Conservation (phyloP, 1,284 basidiomycete species). For the Cutaneotrichosporon sp. region DNA sequence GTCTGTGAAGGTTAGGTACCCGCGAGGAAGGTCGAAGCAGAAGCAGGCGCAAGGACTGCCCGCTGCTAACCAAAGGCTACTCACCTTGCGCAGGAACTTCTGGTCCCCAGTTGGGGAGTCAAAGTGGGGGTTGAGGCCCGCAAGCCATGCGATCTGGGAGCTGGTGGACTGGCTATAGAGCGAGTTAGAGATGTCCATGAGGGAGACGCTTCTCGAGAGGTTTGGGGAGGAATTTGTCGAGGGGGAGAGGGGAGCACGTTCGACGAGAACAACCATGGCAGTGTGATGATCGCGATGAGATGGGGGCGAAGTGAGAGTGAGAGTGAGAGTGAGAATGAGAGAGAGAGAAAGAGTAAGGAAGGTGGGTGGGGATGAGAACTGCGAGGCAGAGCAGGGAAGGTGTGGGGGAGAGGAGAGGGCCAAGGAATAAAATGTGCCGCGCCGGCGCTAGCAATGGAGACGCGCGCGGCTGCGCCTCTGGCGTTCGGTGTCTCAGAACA, state of each 20-base stretch:
- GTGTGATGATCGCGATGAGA: not conserved
- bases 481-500: not conserved
- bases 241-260: not conserved
- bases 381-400: slow-evolving; percentile 12
- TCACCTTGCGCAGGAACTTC: slow-evolving; percentile 85
- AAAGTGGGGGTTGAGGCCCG: slow-evolving; percentile 71
- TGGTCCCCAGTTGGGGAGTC: slow-evolving; percentile 68
- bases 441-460: too few species aligned
- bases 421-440: not conserved
- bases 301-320: slow-evolving; percentile 5
- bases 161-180: slow-evolving; percentile 6
- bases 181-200: slow-evolving; percentile 19
- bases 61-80: slow-evolving; percentile 30
- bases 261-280: not conserved
- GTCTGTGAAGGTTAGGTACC: slow-evolving; percentile 65
- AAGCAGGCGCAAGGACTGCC: slow-evolving; percentile 13
- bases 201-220: slow-evolving; percentile 16
- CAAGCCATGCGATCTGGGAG: slow-evolving; percentile 83
- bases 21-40: too few species aligned
- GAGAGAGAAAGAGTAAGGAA: not conserved
- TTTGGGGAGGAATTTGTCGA: slow-evolving; percentile 8
- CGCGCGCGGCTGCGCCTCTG: too few species aligned
- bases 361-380: not conserved
- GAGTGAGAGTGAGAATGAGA: too few species aligned
- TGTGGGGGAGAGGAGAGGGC: slow-evolving; percentile 2